These are phyloP conservation scores for Cordyceps militaris DNA, from an alignment of 2,329 filamentous ascomycete genomes.

Conservation along the genomic window DNA sequence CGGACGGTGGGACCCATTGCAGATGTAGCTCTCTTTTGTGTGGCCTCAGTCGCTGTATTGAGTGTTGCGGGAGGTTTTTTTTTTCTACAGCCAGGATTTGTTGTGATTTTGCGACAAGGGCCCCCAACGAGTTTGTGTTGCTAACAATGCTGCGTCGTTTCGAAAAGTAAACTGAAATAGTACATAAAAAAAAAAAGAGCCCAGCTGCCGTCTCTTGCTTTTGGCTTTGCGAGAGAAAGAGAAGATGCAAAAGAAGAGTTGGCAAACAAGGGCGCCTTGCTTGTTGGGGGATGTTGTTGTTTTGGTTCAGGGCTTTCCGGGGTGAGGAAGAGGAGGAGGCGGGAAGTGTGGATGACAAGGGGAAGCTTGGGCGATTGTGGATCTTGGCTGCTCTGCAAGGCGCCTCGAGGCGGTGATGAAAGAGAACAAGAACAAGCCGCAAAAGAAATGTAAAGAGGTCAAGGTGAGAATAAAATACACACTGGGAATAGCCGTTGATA, in stretches of 20 bases:
- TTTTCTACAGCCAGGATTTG: too few species aligned
- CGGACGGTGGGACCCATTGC: conserved; percentile 45
- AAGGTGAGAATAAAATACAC: background rate
- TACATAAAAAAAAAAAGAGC: background rate
- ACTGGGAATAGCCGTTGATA: background rate
- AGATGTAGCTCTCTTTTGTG: conserved; percentile 20
- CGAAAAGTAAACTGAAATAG: background rate
- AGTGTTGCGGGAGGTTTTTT: background rate
- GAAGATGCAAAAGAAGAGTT: background rate
- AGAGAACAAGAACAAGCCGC: background rate
- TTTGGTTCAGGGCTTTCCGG: background rate
- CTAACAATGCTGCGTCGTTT: background rate
- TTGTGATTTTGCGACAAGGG: background rate
- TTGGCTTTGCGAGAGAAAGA: background rate
- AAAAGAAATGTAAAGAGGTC: background rate
- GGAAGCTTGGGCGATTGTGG: conserved; percentile 1
- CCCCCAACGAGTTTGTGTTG: background rate
- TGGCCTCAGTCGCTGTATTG: background rate
- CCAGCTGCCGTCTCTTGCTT: background rate
- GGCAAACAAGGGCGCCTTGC: background rate
- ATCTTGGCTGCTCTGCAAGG: background rate
- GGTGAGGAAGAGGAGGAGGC: background rate
- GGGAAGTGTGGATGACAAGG: conserved; percentile 8
- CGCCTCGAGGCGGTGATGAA: conserved; percentile 10
- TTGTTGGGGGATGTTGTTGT: conserved; percentile 8